Evolutionary conservation across 441 rosid species (phyloP).

Genomic region (Kokia cookei): DNA sequence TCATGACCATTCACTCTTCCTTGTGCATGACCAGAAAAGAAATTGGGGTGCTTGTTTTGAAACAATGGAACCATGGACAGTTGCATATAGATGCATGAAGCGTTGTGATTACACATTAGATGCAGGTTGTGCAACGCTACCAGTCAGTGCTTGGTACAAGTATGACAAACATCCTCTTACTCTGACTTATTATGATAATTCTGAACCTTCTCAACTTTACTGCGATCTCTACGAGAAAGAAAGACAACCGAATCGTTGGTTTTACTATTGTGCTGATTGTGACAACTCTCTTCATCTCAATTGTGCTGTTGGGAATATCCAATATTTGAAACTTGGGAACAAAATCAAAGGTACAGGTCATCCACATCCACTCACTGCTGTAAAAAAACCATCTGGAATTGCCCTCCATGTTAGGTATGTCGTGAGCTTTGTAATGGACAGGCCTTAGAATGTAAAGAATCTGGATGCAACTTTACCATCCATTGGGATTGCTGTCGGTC

Average conservation of each 20-base stretch:
- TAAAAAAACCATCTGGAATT: background rate
- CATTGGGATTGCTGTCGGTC: background rate
- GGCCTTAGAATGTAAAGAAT: background rate
- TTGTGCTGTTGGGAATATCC: background rate
- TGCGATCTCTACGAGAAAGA: background rate
- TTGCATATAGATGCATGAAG: too few relatives aligned
- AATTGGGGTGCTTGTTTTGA: background rate
- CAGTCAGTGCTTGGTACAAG: too few relatives aligned
- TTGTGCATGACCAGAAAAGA: background rate
- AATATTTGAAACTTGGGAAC: background rate
- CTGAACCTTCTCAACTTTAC: background rate
- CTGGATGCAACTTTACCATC: background rate
- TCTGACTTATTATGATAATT: background rate
- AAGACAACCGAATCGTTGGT: background rate
- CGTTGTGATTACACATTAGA: too few relatives aligned
- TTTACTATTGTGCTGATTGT: background rate
- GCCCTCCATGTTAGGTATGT: background rate
- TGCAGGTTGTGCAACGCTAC: too few relatives aligned
- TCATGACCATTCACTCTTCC: background rate
- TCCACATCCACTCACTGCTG: background rate
- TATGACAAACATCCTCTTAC: background rate
- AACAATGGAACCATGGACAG: too few relatives aligned
- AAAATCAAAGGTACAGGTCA: background rate
- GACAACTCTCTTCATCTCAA: background rate
- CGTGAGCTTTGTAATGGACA: background rate